Base-by-base conservation (phyloP, 2,329 filamentous ascomycete genomes). In the Colletotrichum orbiculare region DNA sequence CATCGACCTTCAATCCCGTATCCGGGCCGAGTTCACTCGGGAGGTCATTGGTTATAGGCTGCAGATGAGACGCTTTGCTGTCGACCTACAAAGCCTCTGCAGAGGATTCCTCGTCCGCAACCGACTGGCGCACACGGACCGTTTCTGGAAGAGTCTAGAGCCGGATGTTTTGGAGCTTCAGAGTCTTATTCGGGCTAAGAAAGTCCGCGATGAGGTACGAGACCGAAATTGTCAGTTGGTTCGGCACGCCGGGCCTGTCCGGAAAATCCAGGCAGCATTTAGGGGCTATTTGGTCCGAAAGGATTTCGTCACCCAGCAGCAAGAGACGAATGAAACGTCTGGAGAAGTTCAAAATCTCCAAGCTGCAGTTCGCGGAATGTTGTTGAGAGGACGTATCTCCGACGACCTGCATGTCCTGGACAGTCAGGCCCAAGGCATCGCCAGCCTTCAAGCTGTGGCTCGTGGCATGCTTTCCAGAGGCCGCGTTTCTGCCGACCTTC, bases 1-100 rank as follows among this genome's bases (percentile, higher is more conserved):
- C 35, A 80, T 95, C 47, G 91, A 97, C 56, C 82, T 99, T 9
- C 96, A 99, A 76, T 88, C 94, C 8, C 88, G 91, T 43, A 91
- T 98, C 60, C 89, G 96, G 64, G 96, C 94, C 57, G 93, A 96
- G 72, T 97, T 93, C 79, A 87, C 92, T 2, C 85, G 95, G 49
- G 93, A 97, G 75, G 87, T 98, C 62, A 87, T 90, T 69, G 87
- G 88, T 67, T 97, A 97, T 77, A 88, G 92, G 52, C 81, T 96
- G 62, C 87, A 90, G 69, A 97, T 97, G 94, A 87, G 88, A 60
- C 85, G 81, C 17, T 97, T 97, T 73, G 92, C 94, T 2, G 82
- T 91, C 35, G 84, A 88, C 67, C 84, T 97, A 15, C 96, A 99
- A 76, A 94, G 93, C 67, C 85, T 88, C 6, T 87, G 88, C 4